Conservation (phyloP, 331 rosid genomes). For the Arachis monticola region DNA sequence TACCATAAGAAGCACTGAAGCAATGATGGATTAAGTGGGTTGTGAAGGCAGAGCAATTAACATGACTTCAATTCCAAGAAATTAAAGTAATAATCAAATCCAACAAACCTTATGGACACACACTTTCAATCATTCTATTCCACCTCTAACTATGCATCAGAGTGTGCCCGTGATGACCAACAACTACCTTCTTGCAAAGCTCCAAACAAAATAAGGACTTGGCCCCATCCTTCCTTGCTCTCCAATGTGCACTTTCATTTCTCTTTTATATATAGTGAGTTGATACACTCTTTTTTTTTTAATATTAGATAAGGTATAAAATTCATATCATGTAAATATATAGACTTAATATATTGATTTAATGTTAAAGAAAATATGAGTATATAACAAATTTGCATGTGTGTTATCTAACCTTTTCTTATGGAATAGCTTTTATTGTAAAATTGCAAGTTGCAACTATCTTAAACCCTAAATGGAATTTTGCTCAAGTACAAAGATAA, state of each 20-base stretch:
- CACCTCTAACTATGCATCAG: constrained; percentile 7
- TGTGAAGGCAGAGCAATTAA: not conserved
- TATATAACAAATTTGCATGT: not conserved
- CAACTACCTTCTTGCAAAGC: not conserved
- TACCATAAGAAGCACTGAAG: constrained; percentile 27
- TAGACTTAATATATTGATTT: too few species aligned
- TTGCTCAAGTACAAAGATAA: constrained; percentile 2
- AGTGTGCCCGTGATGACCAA: constrained; percentile 8
- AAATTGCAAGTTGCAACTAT: constrained; percentile 8
- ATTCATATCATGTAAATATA: too few species aligned
- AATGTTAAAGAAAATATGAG: too few species aligned
- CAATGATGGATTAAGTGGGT: constrained; percentile 22
- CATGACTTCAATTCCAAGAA: constrained; percentile 1
- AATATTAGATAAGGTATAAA: too few species aligned
- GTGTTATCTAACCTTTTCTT: not conserved
- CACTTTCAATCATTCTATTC: not conserved
- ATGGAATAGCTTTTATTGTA: not conserved
- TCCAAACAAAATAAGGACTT: not conserved
- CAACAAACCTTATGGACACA: not conserved
- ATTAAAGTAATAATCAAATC: constrained; percentile 22
- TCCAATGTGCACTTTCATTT: not conserved
- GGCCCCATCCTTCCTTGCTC: constrained; percentile 2
- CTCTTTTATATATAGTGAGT: too few species aligned
- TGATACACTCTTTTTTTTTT: too few species aligned
- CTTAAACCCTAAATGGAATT: too few species aligned